Percentiles rank a stretch among this genome's conserved stretches.
Evolutionary conservation across 306 rosid genomes (phyloP).

Genomic region (Mimosa pudica): DNA sequence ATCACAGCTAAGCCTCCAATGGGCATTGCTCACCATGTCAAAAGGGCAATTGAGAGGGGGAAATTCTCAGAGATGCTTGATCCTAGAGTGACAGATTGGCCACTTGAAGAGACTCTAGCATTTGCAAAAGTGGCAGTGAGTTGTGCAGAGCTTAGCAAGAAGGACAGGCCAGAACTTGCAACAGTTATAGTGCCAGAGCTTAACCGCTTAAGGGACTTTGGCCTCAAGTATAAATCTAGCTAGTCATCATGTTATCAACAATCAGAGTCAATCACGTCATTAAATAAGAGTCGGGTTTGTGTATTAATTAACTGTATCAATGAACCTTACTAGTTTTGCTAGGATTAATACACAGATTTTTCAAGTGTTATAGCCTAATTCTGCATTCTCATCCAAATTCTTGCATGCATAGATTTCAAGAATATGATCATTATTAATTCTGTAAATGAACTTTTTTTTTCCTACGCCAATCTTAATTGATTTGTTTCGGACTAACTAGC

Average conservation of each 20-base stretch:
- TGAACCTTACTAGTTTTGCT: neutral
- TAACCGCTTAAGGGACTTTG: constrained; percentile 67
- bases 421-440: constrained; percentile 7
- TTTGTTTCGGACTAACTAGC: constrained; percentile 27
- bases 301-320: constrained; percentile 23
- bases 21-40: constrained; percentile 85
- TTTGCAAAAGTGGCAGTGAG: constrained; percentile 73
- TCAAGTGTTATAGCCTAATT: neutral
- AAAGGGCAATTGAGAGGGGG: constrained; percentile 65
- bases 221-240: constrained; percentile 7
- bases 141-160: constrained; percentile 83
- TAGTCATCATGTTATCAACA: neutral
- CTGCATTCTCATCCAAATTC: neutral
- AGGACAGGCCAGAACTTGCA: constrained; percentile 87
- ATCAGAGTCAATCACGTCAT: constrained; percentile 16
- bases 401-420: constrained; percentile 17
- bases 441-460: neutral
- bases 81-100: constrained; percentile 81
- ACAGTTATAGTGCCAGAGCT: constrained; percentile 75
- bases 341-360: neutral
- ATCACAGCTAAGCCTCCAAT: constrained; percentile 91
- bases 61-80: constrained; percentile 66
- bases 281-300: constrained; percentile 40
- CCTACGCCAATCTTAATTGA: constrained; percentile 2
- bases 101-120: constrained; percentile 64